A percentile compares a stretch with the other conserved stretches of the same genome.
Conservation (phyloP, 2,329 filamentous ascomycete species). For the Laburnicola sp. region DNA sequence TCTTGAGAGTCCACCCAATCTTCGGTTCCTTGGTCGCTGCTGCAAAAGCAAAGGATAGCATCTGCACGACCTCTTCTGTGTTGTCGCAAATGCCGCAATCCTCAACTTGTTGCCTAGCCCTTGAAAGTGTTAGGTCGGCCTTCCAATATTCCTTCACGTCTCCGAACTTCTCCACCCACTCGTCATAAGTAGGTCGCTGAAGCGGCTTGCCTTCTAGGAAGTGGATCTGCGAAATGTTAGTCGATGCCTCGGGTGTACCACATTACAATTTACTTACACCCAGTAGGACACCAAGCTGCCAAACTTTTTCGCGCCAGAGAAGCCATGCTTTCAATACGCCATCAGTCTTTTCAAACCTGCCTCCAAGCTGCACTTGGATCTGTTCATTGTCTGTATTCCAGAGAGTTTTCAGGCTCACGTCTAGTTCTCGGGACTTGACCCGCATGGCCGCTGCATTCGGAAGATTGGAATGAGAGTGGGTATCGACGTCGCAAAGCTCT, state of each 20-base stretch:
- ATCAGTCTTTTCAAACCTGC: neutral
- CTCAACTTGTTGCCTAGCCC: neutral
- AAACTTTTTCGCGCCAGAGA: neutral
- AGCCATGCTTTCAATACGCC: slow-evolving; percentile 6
- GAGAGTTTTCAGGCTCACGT: neutral
- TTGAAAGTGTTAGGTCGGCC: neutral
- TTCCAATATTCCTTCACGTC: neutral
- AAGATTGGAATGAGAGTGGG: neutral
- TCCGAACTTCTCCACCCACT: slow-evolving; percentile 9
- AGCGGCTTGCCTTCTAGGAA: neutral
- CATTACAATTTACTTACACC: neutral
- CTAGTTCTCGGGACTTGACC: slow-evolving; percentile 2
- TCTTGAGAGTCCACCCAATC: neutral
- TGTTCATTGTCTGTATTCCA: slow-evolving; percentile 4
- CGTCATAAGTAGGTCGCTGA: neutral
- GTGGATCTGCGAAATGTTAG: neutral
- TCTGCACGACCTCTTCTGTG: neutral
- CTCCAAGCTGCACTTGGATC: neutral
- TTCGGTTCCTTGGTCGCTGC: neutral
- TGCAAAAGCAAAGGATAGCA: neutral
- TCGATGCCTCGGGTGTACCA: neutral
- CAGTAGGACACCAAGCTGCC: neutral
- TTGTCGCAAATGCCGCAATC: neutral
- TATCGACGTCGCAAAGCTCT: neutral
- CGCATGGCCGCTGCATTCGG: neutral